Conservation (phyloP, 2,329 filamentous ascomycete species). For the Sclerotinia sclerotiorum region DNA sequence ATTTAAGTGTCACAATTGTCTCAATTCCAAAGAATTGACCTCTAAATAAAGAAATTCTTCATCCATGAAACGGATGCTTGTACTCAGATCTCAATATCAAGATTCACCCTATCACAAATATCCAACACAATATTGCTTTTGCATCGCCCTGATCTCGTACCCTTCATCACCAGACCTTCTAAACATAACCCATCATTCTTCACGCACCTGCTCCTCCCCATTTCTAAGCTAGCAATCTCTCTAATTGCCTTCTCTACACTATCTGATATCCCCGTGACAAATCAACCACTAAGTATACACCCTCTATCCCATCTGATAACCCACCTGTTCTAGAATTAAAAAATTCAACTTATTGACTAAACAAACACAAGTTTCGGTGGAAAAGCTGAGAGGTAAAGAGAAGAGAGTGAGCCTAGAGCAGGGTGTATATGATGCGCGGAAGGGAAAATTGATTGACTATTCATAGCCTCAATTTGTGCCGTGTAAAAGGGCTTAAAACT, state of each 20-base stretch:
- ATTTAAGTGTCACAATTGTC: too few species aligned
- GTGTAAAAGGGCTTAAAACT: too few species aligned
- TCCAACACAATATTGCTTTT: too few species aligned
- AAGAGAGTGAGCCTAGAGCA: not conserved
- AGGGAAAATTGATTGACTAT: not conserved
- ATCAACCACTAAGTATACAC: not conserved
- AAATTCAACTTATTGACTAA: not conserved
- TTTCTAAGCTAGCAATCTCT: not conserved
- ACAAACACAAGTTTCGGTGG: not conserved
- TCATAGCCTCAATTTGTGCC: not conserved
- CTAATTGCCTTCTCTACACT: not conserved
- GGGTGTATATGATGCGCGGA: not conserved
- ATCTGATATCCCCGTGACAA: not conserved
- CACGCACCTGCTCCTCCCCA: not conserved
- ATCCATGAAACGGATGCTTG: not conserved
- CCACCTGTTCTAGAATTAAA: not conserved
- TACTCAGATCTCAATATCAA: not conserved
- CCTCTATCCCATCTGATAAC: rapidly evolving
- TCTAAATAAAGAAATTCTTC: too few species aligned
- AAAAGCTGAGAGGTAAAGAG: too few species aligned
- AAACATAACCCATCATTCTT: not conserved
- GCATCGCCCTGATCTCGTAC: not conserved
- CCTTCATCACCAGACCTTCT: too few species aligned
- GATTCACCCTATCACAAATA: too few species aligned
- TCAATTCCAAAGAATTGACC: too few species aligned